A percentile compares a stretch with the other conserved stretches of the same genome.
These are phyloP conservation scores for Allium cepa DNA, from an alignment of 106 monocot species.

Conservation along the genomic window DNA sequence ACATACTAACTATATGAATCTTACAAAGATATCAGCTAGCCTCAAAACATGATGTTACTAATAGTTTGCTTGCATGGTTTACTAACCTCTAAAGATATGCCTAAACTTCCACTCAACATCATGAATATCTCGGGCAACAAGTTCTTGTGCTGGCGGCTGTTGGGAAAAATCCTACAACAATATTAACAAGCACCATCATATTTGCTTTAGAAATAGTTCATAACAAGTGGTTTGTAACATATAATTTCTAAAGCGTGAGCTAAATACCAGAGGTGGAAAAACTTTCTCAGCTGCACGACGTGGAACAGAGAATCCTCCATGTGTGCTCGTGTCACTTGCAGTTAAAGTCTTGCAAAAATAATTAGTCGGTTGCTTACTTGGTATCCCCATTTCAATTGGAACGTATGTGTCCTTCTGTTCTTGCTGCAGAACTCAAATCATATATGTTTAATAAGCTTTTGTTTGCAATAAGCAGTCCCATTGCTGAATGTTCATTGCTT, in stretches of 20 bases:
- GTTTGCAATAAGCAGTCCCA: background rate
- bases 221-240: background rate
- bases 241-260: background rate
- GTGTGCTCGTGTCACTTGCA: conserved; percentile 54
- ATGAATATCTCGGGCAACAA: conserved; percentile 20
- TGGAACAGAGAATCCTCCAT: conserved; percentile 22
- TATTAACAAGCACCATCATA: background rate
- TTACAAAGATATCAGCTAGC: too few species aligned
- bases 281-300: conserved; percentile 24
- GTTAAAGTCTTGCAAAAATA: conserved; percentile 24
- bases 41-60: too few species aligned
- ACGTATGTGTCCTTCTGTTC: conserved; percentile 18
- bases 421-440: conserved; percentile 8
- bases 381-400: conserved; percentile 15
- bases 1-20: too few species aligned
- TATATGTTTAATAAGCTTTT: background rate
- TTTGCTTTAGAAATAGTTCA: background rate
- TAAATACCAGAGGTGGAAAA: conserved; percentile 18
- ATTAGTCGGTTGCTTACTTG: conserved; percentile 18
- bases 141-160: conserved; percentile 19
- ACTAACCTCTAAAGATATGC: conserved; percentile 22
- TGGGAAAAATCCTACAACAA: conserved; percentile 16
- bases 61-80: background rate
- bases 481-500: too few species aligned
- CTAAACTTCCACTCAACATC: conserved; percentile 23